Base-by-base conservation (phyloP, 192 early-diverging fungal genomes). In the Mortierella hygrophila region DNA sequence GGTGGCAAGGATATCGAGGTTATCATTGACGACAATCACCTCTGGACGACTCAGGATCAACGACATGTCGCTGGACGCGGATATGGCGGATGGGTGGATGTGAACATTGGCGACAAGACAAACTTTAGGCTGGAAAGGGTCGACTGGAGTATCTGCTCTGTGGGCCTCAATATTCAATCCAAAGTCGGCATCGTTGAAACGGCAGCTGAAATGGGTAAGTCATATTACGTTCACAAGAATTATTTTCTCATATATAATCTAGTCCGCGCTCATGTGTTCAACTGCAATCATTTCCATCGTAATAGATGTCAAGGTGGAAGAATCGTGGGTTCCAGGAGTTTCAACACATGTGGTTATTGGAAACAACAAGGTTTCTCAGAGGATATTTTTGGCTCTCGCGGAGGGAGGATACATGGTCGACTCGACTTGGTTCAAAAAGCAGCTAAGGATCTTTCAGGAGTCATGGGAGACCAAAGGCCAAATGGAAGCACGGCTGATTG, bases 331-430 rank as follows among this genome's bases (percentile, higher is more conserved):
- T 57, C 46, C 79, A 15, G 84, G 84, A 37, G 46, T 65, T 7
- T 86, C 84, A 16, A 86, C 84, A 4, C 84, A 86, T 68, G 54
- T 86, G 6, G 55, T 86, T 42, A 68, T 86, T 52, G 84, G 84
- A 4, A 86, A 69, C 49, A 68, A 72, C 52, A 86, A 86, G 18
- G 49, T 49, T 2, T 78, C 79, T 29, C 79, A 81, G 15, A 80
- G 77, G 40, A 35, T 81, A 15, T 81, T 47, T 41, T 79, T 81
- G 18, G 84, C 84, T 18, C 75, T 86, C 6, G 79, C 79, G 21
- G 78, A 86, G 41, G 84, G 84, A 40, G 84, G 75, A 8, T 68
- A 86, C 26, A 26, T 86, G 46, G 84, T 86, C 5, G 49, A 75
- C 32, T 6, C 54, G 0, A 52, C 29, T 0, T 86, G 84, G 84